phyloP scores from a whole-genome alignment of 2,329 filamentous ascomycete genomes.

The Diaporthe citriasiana region DNA sequence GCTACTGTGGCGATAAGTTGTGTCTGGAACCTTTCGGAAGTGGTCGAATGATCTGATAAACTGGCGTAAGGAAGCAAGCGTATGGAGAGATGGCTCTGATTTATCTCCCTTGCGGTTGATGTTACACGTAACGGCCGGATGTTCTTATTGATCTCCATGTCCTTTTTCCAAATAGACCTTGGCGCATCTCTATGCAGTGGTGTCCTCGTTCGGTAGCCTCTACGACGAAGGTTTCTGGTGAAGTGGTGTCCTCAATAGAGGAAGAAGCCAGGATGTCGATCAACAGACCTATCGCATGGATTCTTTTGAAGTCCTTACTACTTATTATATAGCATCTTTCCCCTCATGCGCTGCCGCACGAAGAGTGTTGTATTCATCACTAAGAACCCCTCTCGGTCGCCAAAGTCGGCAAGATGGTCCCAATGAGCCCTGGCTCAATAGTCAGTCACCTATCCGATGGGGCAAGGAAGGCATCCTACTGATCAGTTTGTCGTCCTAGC shows the following conservation, averaged over 20 bases:
- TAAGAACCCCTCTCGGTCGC: slow-evolving; percentile 23
- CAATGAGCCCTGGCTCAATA: background rate
- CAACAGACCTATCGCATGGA: slow-evolving; percentile 26
- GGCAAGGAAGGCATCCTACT: background rate
- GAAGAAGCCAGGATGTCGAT: background rate
- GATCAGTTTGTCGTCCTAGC: background rate
- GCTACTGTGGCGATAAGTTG: background rate
- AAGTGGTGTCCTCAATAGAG: background rate
- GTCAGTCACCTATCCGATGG: background rate
- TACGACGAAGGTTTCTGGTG: background rate
- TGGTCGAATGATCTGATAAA: slow-evolving; percentile 13
- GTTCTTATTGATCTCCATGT: background rate
- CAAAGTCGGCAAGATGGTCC: slow-evolving; percentile 10
- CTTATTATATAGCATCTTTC: slow-evolving; percentile 3
- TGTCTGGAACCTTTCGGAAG: slow-evolving; percentile 16
- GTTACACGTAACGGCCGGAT: background rate
- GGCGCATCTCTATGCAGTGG: background rate
- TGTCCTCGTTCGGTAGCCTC: background rate
- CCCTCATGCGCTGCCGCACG: slow-evolving; percentile 14
- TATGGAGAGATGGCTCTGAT: slow-evolving; percentile 2
- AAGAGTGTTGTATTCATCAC: background rate
- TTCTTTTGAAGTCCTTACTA: background rate
- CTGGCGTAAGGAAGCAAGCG: slow-evolving; percentile 7
- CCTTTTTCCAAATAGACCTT: slow-evolving; percentile 15
- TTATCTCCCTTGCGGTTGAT: background rate